These are phyloP conservation scores for Talinum fruticosum DNA, from an alignment of 148 eudicot species.

Conservation along the genomic window DNA sequence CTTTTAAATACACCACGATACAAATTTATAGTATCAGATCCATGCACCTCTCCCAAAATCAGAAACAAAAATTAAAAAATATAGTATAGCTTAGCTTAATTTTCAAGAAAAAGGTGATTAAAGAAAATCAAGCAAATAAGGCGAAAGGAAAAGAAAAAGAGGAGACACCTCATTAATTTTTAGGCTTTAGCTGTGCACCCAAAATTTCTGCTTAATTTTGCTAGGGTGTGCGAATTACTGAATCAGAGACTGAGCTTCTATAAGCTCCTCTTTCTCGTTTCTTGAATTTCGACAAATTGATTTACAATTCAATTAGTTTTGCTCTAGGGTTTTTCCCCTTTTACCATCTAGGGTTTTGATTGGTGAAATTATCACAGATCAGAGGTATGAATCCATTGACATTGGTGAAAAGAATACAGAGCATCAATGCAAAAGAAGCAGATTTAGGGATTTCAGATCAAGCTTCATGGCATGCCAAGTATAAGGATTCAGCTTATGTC, in stretches of 20 bases:
- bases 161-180: too few species aligned
- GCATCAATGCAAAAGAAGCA: constrained; percentile 72
- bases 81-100: too few species aligned
- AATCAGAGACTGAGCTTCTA: not conserved
- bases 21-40: too few species aligned
- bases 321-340: not conserved
- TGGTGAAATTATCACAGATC: not conserved
- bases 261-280: not conserved
- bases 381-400: constrained; percentile 79
- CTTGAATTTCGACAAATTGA: not conserved
- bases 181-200: too few species aligned
- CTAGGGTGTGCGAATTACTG: not conserved
- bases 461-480: constrained; percentile 94
- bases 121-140: too few species aligned
- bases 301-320: not conserved
- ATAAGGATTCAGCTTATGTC: constrained; percentile 85
- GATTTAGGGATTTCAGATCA: constrained; percentile 76
- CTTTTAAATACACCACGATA: too few species aligned
- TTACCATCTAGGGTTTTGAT: not conserved
- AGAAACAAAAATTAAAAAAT: too few species aligned
- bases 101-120: too few species aligned
- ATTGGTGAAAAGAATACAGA: constrained; percentile 77
- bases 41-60: too few species aligned
- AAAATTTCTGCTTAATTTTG: not conserved
- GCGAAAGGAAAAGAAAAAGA: too few species aligned